phyloP scores from a whole-genome alignment of 192 early-diverging fungal species.

The Backusella australiensis region DNA sequence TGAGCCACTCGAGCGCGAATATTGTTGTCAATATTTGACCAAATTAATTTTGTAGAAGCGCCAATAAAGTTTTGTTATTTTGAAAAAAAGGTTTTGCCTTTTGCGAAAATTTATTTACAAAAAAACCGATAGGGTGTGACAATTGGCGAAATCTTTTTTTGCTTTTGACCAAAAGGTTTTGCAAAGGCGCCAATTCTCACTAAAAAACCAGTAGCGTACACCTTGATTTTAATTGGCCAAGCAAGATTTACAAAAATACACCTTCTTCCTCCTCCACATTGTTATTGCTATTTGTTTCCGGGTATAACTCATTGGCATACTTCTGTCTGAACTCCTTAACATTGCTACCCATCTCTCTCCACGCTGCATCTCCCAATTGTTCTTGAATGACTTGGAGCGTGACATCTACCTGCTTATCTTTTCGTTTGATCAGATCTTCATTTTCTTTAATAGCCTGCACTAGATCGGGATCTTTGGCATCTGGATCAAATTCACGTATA shows the following conservation, averaged over 20 bases:
- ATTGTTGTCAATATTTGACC: too few relatives aligned
- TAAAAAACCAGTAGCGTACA: neutral
- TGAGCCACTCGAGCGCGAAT: too few relatives aligned
- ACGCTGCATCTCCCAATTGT: slow-evolving; percentile 27
- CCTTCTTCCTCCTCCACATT: neutral
- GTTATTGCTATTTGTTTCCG: neutral
- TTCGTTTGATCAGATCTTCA: slow-evolving; percentile 29
- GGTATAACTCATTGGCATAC: neutral
- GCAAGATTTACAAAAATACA: slow-evolving; percentile 3
- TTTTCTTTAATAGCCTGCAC: slow-evolving; percentile 36
- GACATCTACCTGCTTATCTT: slow-evolving; percentile 29
- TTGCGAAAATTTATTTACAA: too few relatives aligned
- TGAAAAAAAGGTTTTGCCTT: too few relatives aligned
- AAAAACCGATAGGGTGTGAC: too few relatives aligned
- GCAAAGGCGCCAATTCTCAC: too few relatives aligned
- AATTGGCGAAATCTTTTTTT: too few relatives aligned
- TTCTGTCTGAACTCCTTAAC: slow-evolving; percentile 17
- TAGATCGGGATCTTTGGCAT: slow-evolving; percentile 34
- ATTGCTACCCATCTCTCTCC: slow-evolving; percentile 28
- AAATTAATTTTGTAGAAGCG: too few relatives aligned
- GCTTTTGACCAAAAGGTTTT: too few relatives aligned
- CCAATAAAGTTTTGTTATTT: too few relatives aligned
- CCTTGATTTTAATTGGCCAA: neutral
- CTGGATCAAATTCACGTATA: slow-evolving; percentile 37
- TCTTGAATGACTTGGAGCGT: slow-evolving; percentile 27